phyloP scores from a whole-genome alignment of 2,329 filamentous ascomycete species.

The Phaeosphaeriaceae sp. region DNA sequence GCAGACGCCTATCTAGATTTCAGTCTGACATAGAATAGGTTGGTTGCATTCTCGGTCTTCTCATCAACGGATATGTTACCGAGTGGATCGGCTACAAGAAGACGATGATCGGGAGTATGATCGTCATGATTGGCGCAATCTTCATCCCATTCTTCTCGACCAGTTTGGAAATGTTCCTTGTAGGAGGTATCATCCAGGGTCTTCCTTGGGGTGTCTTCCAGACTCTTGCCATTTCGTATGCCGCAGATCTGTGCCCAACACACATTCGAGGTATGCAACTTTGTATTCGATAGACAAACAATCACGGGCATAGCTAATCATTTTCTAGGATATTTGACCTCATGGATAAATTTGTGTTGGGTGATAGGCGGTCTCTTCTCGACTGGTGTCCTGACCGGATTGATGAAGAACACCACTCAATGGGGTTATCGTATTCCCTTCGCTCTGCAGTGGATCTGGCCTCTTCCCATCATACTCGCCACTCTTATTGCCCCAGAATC shows the following conservation, averaged over 20 bases:
- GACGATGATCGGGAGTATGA: constrained; percentile 34
- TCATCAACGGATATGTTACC: constrained; percentile 53
- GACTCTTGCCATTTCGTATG: constrained; percentile 33
- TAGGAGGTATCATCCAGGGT: constrained; percentile 61
- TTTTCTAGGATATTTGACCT: constrained; percentile 47
- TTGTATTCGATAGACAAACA: background rate
- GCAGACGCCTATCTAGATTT: background rate
- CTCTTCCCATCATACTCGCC: constrained; percentile 69
- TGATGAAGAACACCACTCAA: constrained; percentile 68
- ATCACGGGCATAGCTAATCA: background rate
- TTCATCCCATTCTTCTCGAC: constrained; percentile 39
- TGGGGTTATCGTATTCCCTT: constrained; percentile 72
- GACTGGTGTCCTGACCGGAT: constrained; percentile 71
- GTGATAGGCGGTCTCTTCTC: constrained; percentile 71
- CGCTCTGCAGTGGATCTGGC: constrained; percentile 78
- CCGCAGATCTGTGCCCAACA: constrained; percentile 68
- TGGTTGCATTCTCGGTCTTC: constrained; percentile 52
- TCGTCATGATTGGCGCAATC: constrained; percentile 30
- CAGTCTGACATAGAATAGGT: constrained; percentile 32
- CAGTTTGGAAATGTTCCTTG: constrained; percentile 63
- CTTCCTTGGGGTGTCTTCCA: constrained; percentile 55
- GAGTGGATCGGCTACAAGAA: constrained; percentile 51
- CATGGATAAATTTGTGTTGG: constrained; percentile 78
- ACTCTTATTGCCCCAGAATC: constrained; percentile 74
- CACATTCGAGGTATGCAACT: constrained; percentile 61